Percentiles rank a stretch among this genome's conserved stretches.
These are phyloP conservation scores for Triadica sebifera DNA, from an alignment of 345 rosid species.

Conservation along the genomic window DNA sequence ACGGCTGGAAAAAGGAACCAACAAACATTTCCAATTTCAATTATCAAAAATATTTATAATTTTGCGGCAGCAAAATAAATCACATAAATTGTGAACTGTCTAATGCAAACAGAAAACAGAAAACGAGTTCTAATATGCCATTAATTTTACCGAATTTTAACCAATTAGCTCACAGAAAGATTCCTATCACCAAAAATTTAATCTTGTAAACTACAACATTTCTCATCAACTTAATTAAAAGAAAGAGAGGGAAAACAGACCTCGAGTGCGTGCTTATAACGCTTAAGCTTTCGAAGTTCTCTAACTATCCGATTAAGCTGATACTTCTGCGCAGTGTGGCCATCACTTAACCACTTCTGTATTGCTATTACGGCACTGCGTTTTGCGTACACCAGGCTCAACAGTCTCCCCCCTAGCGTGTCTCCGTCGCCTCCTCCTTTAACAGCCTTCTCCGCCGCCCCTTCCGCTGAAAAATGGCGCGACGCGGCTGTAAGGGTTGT, in stretches of 20 bases:
- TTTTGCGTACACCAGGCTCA: constrained; percentile 65
- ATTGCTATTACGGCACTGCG: constrained; percentile 77
- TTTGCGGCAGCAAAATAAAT: background rate
- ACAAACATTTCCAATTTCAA: background rate
- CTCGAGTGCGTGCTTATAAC: constrained; percentile 92
- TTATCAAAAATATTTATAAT: background rate
- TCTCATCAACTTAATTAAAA: background rate
- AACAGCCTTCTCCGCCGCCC: constrained; percentile 22
- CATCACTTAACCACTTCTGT: constrained; percentile 73
- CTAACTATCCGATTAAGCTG: constrained; percentile 77
- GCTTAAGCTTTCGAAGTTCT: constrained; percentile 84
- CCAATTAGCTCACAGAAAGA: background rate
- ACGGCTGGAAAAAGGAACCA: too few species aligned
- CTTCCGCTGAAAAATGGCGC: constrained; percentile 44
- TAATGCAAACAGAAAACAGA: background rate
- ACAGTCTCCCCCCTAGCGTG: constrained; percentile 66
- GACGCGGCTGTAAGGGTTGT: constrained; percentile 34
- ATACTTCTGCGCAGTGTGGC: constrained; percentile 61
- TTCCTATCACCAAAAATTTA: background rate
- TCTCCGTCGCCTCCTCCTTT: constrained; percentile 35
- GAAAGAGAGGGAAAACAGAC: constrained; percentile 20
- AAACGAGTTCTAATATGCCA: background rate
- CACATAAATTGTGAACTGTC: background rate
- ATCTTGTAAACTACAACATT: background rate
- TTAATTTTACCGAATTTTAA: too few species aligned